Base-by-base conservation (phyloP, 2,329 filamentous ascomycete genomes). In the Talaromyces sp. region DNA sequence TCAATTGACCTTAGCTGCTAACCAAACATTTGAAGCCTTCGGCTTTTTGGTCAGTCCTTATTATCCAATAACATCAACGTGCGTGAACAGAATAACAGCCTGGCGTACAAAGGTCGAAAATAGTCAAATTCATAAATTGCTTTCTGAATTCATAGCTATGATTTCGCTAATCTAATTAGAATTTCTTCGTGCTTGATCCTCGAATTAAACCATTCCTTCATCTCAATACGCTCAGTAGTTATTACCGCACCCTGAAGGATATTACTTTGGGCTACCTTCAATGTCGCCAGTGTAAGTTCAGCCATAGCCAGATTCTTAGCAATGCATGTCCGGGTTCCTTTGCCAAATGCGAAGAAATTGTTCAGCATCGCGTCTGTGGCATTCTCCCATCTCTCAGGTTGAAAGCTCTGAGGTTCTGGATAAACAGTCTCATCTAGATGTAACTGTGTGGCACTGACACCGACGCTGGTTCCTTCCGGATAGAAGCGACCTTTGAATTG, bases 181-280 rank as follows among this genome's bases (percentile, higher is more conserved):
- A 23, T 23, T 23, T 1, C 23, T 23, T 23, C 23, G 23, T 23
- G 23, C 23, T 79, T 78, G 1, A 85, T 78, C 65, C 78, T 80
- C 1, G 78, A 79, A 65, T 85, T 85, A 65, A 85, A 85, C 83
- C 83, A 85, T 67, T 86, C 80, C 31, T 76, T 70, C n/a, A 84
- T 81, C 68, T 82, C 76, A 10, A 85, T 76, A 59, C 75, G 70
- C 1, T 78, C 72, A 23, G 76, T 67, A 1, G 78, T 70, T 2
- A 72, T 67, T 53, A 62, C 77, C 2, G 79, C 81, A 2, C 81
- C 81, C 4, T 73, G 69, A 18, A 85, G 69, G 1, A 82, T 75
- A 64, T 77, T 76, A 10, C 70, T 76, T 58, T 75, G 69, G 0
- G 76, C 80, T 12, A 85, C 57, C 31, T 72, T 76, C 63, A 78